Evolutionary conservation across 306 rosid genomes (phyloP).

Genomic region (Lathyrus sativus): DNA sequence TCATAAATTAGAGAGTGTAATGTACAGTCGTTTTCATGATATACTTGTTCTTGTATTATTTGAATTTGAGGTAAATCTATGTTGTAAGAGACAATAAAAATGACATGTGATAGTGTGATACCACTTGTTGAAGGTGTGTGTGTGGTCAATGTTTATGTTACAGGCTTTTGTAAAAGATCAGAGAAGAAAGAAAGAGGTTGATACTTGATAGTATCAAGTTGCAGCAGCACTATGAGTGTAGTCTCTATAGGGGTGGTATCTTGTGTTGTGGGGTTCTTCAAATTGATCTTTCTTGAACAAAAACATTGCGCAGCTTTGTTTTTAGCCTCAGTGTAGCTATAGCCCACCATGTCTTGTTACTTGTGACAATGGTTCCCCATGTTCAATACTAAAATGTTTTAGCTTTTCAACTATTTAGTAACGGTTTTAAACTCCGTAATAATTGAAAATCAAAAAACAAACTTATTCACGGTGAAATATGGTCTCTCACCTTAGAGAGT

Average conservation of each 20-base stretch:
- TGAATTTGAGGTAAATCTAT: neutral
- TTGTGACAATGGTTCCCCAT: neutral
- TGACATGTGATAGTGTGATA: conserved; percentile 10
- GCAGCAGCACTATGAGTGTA: neutral
- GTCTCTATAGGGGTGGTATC: neutral
- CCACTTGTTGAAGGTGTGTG: neutral
- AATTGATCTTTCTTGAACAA: neutral
- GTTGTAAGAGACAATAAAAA: neutral
- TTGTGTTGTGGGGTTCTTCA: neutral
- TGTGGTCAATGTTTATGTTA: neutral
- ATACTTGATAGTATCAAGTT: neutral
- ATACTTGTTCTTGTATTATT: conserved; percentile 1
- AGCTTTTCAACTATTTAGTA: no score
- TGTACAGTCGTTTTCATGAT: conserved; percentile 1
- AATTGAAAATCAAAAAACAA: no score
- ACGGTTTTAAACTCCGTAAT: no score
- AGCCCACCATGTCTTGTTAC: neutral
- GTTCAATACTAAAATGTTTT: no score
- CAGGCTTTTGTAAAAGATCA: conserved; percentile 3
- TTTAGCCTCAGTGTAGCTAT: neutral
- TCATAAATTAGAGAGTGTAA: neutral
- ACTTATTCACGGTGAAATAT: no score
- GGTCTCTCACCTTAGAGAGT: no score
- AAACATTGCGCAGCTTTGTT: conserved; percentile 11
- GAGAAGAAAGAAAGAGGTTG: neutral